Evolutionary conservation across 1,139 yeast genomes (phyloP).

Genomic region (Geotrichum fermentans): DNA sequence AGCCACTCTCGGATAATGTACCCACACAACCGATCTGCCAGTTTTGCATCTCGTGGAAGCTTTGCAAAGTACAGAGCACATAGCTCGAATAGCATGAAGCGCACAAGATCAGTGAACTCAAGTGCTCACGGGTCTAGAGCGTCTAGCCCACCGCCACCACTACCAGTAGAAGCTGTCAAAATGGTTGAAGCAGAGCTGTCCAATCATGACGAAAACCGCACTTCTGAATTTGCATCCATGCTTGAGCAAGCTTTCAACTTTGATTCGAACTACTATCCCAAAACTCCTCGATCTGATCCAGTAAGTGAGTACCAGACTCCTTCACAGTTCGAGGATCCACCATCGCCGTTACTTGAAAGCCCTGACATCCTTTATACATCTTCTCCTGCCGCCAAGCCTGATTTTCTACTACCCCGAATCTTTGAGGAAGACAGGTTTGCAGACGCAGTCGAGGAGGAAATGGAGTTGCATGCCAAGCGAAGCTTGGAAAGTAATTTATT

Average conservation of each 20-base stretch:
- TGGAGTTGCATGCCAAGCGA: conserved; percentile 21
- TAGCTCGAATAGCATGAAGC: neutral
- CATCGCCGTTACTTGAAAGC: conserved; percentile 4
- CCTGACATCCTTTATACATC: conserved; percentile 6
- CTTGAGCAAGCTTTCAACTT: conserved; percentile 19
- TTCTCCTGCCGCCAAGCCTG: conserved; percentile 4
- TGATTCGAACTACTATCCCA: neutral
- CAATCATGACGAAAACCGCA: neutral
- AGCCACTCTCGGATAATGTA: conserved; percentile 9
- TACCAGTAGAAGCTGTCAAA: conserved; percentile 13
- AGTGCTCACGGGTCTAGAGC: conserved; percentile 2
- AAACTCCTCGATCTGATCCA: conserved; percentile 1
- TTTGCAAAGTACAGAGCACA: neutral
- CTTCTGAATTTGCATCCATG: conserved; percentile 20
- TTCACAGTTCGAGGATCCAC: conserved; percentile 11
- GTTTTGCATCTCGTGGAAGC: conserved; percentile 2
- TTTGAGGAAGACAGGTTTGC: conserved; percentile 41
- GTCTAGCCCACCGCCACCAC: conserved; percentile 16
- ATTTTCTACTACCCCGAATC: conserved; percentile 34
- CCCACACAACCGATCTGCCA: conserved; percentile 1
- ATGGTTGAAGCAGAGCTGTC: conserved; percentile 13
- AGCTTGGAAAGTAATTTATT: conserved; percentile 11
- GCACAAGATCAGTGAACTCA: conserved; percentile 1
- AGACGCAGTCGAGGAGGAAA: conserved; percentile 38
- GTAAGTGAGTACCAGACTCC: neutral